Base-by-base conservation (phyloP, 2,329 filamentous ascomycete genomes). In the Neopestalotiopsis rosae region DNA sequence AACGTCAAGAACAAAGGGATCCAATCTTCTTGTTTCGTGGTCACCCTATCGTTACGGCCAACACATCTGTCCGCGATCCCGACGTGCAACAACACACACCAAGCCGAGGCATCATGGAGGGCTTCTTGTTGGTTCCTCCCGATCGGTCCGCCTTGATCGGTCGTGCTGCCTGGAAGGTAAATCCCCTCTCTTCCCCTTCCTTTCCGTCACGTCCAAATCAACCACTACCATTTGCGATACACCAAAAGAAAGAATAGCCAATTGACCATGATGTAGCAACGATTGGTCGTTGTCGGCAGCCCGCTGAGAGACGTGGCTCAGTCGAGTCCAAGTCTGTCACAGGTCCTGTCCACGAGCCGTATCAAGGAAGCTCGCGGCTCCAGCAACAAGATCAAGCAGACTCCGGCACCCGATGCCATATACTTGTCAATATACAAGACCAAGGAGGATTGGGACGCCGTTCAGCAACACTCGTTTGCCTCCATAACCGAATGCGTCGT, bases 401-500 rank as follows among this genome's bases (percentile, higher is more conserved):
- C 76, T 69, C 66, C 72, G 38, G 69, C 76, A 69, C 67, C 78
- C 38, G 86, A 88, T 65, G 81, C 82, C 69, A 80, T 83, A 66
- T 86, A 82, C 69, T 79, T 90, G 20, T 85, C 84, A 42, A 81
- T 90, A 34, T 90, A 85, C 79, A 90, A 90, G 74, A 78, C 82
- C 72, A 89, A 87, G 82, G 86, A 87, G 58, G 88, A 91, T 70
- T 76, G 74, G 69, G 88, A 90, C 59, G 84, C 86, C 24, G 79
- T 85, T 32, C 84, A 87, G 63, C 86, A 88, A 77, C 85, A 87
- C 79, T 81, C 85, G 58, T 79, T 88, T 66, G 81, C 79, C 69
- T 84, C 82, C 61, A 83, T 90, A 66, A 83, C 83, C 67, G 87
- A 88, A 68, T 91, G 88, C 72, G 84, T 88, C 71, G 83, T 90